These are phyloP conservation scores for Erucastrum elatum DNA, from an alignment of 345 rosid species.

Conservation along the genomic window DNA sequence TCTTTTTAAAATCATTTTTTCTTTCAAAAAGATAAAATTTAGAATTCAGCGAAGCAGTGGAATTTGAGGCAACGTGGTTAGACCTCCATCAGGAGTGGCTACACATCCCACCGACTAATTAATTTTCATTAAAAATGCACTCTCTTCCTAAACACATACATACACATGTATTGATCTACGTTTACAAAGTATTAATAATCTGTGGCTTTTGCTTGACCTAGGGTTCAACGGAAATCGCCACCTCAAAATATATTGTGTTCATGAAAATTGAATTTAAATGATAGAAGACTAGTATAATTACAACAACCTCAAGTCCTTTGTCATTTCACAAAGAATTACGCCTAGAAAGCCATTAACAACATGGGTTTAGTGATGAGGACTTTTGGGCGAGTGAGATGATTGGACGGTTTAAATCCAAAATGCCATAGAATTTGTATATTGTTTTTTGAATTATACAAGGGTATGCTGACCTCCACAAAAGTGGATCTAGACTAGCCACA, in stretches of 20 bases:
- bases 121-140: neutral
- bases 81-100: conserved; percentile 41
- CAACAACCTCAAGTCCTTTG: neutral
- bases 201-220: conserved; percentile 21
- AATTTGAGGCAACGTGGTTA: conserved; percentile 40
- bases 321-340: neutral
- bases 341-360: neutral
- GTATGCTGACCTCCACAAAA: too few species aligned
- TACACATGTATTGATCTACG: neutral
- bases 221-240: conserved; percentile 26
- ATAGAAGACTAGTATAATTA: neutral
- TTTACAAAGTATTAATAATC: neutral
- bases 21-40: neutral
- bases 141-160: neutral
- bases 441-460: too few species aligned
- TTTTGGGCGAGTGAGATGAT: neutral
- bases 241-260: conserved; percentile 15
- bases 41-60: conserved; percentile 8
- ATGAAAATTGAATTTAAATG: neutral
- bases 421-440: neutral
- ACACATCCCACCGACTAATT: conserved; percentile 38
- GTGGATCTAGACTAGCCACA: too few species aligned
- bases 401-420: neutral
- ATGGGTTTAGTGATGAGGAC: neutral
- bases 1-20: neutral